These are phyloP conservation scores for Escallonia herrerae DNA, from an alignment of 129 eudicot species.

Conservation along the genomic window DNA sequence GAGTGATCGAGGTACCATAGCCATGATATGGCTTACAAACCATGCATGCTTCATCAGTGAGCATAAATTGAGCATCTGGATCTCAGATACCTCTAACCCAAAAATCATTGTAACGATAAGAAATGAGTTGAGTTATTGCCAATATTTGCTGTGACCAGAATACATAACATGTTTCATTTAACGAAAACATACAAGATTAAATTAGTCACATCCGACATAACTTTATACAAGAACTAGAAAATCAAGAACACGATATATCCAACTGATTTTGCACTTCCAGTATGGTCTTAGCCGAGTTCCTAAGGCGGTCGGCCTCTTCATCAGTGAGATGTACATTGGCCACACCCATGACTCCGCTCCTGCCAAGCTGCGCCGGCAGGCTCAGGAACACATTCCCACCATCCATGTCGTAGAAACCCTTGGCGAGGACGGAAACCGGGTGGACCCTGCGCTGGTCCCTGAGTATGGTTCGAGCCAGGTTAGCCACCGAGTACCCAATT, in stretches of 20 bases:
- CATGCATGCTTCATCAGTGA: too few relatives aligned
- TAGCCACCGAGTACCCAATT: slow-evolving; percentile 85
- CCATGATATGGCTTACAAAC: too few relatives aligned
- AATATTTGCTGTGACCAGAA: too few relatives aligned
- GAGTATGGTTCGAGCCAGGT: slow-evolving; percentile 56
- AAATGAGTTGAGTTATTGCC: too few relatives aligned
- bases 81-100: too few relatives aligned
- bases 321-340: slow-evolving; percentile 66
- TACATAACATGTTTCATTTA: too few relatives aligned
- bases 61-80: too few relatives aligned
- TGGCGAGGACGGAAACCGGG: slow-evolving; percentile 80
- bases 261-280: slow-evolving; percentile 62
- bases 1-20: too few relatives aligned
- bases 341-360: slow-evolving; percentile 80
- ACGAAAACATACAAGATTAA: too few relatives aligned
- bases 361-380: slow-evolving; percentile 77
- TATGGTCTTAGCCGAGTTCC: slow-evolving; percentile 62
- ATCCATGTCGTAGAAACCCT: slow-evolving; percentile 67
- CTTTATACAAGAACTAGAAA: too few relatives aligned
- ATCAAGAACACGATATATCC: slow-evolving; percentile 24
- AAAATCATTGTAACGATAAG: too few relatives aligned
- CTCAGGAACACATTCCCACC: slow-evolving; percentile 68
- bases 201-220: too few relatives aligned
- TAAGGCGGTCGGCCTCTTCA: slow-evolving; percentile 45
- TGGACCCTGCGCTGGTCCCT: slow-evolving; percentile 80